Evolutionary conservation across 1,284 basidiomycete genomes (phyloP).

Genomic region (Sanguinoderma infundibulare): DNA sequence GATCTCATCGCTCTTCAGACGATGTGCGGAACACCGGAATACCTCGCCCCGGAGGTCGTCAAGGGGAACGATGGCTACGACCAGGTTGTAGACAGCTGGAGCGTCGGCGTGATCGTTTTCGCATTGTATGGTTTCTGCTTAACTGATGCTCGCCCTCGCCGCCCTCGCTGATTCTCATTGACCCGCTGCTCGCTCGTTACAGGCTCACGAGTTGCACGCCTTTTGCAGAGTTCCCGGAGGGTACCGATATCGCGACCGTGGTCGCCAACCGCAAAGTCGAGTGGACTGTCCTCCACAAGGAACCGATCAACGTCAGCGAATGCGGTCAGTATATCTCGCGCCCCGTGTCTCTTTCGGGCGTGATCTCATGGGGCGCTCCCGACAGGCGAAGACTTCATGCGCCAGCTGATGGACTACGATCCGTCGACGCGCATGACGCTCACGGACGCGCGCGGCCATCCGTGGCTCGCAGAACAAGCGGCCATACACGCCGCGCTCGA

Average conservation of each 20-base stretch:
- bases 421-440: slow-evolving; percentile 65
- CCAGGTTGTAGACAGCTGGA: slow-evolving; percentile 11
- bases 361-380: neutral
- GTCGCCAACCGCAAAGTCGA: slow-evolving; percentile 64
- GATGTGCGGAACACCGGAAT: slow-evolving; percentile 10
- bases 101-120: slow-evolving; percentile 10
- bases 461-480: slow-evolving; percentile 57
- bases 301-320: slow-evolving; percentile 7
- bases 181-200: neutral
- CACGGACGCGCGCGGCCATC: slow-evolving; percentile 59
- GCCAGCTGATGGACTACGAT: slow-evolving; percentile 50
- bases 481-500: neutral
- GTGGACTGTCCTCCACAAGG: slow-evolving; percentile 55
- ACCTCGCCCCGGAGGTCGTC: slow-evolving; percentile 10
- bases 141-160: neutral
- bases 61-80: slow-evolving; percentile 4
- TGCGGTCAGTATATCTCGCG: slow-evolving; percentile 1
- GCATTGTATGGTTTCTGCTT: neutral
- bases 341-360: no score
- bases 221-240: slow-evolving; percentile 68
- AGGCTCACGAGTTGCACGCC: slow-evolving; percentile 75
- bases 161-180: neutral
- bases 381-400: slow-evolving; percentile 47
- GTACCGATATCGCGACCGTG: slow-evolving; percentile 54
- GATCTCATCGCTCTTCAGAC: neutral